Percentiles rank a stretch among this genome's conserved stretches.
Conservation (phyloP, 2,329 filamentous ascomycete genomes). For the Amauroascus verrucosus region DNA sequence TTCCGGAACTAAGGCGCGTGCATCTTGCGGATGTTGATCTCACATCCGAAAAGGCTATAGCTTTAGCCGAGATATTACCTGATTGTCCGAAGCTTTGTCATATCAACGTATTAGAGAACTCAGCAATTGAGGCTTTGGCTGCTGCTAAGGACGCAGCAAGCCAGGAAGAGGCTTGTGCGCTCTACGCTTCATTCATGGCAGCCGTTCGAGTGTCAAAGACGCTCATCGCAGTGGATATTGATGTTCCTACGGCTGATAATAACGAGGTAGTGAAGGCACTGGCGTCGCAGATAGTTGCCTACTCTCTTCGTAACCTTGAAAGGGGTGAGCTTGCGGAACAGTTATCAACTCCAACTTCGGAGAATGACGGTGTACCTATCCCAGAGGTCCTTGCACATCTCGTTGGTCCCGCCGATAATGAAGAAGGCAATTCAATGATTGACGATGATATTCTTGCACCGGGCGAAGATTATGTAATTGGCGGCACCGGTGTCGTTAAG, state of each 20-base stretch:
- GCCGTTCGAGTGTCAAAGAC: conserved; percentile 74
- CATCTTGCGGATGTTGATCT: conserved; percentile 79
- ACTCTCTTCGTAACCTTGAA: conserved; percentile 87
- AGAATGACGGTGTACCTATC: conserved; percentile 48
- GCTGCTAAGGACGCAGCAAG: conserved; percentile 66
- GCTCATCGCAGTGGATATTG: conserved; percentile 82
- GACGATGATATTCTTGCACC: conserved; percentile 61
- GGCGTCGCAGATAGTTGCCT: conserved; percentile 88
- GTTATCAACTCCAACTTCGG: conserved; percentile 35
- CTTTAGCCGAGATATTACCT: conserved; percentile 78
- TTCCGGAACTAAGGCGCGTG: conserved; percentile 67
- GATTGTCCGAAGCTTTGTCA: conserved; percentile 75
- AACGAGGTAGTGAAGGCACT: conserved; percentile 85
- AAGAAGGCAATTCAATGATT: conserved; percentile 33
- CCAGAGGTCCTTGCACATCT: conserved; percentile 80
- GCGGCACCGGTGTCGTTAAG: conserved; percentile 89
- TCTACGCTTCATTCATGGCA: conserved; percentile 85
- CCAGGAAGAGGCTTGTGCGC: conserved; percentile 86
- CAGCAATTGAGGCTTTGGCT: conserved; percentile 51
- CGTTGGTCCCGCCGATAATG: conserved; percentile 57
- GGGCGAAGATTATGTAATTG: conserved; percentile 91
- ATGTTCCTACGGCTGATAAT: conserved; percentile 70
- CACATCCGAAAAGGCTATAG: conserved; percentile 78
- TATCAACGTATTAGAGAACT: conserved; percentile 75
- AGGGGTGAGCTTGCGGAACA: conserved; percentile 57